phyloP scores from a whole-genome alignment of 2,329 filamentous ascomycete species.

The Fusarium hainanense region DNA sequence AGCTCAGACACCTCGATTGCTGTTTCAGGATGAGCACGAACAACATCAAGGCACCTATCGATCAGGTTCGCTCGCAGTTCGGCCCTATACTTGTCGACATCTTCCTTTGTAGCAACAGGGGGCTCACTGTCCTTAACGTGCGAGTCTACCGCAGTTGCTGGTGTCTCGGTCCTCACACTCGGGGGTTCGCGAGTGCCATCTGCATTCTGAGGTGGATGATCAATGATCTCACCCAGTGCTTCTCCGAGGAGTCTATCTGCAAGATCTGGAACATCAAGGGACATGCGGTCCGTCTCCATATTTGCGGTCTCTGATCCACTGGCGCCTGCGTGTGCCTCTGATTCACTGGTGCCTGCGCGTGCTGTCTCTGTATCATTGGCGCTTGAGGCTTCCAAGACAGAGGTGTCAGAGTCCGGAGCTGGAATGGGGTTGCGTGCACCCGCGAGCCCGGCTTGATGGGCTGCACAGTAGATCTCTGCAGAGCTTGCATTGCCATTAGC shows the following conservation, averaged over 20 bases:
- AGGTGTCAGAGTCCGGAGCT: conserved; percentile 62
- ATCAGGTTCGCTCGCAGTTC: conserved; percentile 82
- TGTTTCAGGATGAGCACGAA: conserved; percentile 86
- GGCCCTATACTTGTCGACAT: conserved; percentile 79
- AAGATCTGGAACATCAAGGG: conserved; percentile 49
- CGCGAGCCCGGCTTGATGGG: conserved; percentile 67
- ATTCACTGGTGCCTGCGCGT: conserved; percentile 24
- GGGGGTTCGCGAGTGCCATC: conserved; percentile 38
- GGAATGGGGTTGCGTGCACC: conserved; percentile 76
- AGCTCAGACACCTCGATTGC: conserved; percentile 93
- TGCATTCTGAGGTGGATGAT: conserved; percentile 40
- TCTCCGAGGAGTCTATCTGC: conserved; percentile 44
- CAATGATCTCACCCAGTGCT: conserved; percentile 46
- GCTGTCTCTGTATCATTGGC: conserved; percentile 39
- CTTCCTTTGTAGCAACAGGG: conserved; percentile 68
- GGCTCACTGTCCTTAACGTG: conserved; percentile 27
- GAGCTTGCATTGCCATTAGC: conserved; percentile 73
- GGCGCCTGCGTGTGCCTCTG: conserved; percentile 33
- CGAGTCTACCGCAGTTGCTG: conserved; percentile 21
- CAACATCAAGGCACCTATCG: conserved; percentile 88
- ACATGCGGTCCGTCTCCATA: conserved; percentile 54
- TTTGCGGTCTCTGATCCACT: conserved; percentile 42
- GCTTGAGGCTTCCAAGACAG: conserved; percentile 45
- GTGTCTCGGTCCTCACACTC: conserved; percentile 38
- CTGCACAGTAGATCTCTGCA: conserved; percentile 80